Conservation (phyloP, 352 stramenopile species). For the Phytophthora crassamura region DNA sequence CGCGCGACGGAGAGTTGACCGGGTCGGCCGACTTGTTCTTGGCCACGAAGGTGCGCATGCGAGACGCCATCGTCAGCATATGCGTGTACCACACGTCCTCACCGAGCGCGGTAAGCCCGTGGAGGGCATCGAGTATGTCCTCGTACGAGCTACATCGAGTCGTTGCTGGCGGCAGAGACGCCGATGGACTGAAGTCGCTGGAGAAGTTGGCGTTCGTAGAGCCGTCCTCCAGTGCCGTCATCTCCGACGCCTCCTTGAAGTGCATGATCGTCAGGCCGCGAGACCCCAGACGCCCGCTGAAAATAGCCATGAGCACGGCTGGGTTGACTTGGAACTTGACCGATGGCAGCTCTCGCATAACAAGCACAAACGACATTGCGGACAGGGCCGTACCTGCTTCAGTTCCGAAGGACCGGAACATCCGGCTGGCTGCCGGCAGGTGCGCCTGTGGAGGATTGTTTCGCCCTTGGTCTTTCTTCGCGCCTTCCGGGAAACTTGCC, state of each 20-base stretch:
- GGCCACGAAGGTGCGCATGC: too few relatives aligned
- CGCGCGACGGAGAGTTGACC: neutral
- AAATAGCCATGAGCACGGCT: conserved; percentile 18
- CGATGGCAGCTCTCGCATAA: conserved; percentile 23
- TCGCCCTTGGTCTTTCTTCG: conserved; percentile 24
- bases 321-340: conserved; percentile 12
- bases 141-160: neutral
- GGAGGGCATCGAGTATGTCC: conserved; percentile 13
- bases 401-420: conserved; percentile 12
- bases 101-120: neutral
- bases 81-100: conserved; percentile 10
- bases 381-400: conserved; percentile 14
- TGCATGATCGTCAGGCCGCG: conserved; percentile 6
- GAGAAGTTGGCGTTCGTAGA: conserved; percentile 24
- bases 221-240: conserved; percentile 8
- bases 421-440: conserved; percentile 5
- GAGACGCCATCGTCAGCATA: neutral
- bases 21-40: neutral
- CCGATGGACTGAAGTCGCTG: conserved; percentile 18
- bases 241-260: conserved; percentile 19
- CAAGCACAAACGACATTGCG: conserved; percentile 23
- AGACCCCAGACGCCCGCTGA: conserved; percentile 13
- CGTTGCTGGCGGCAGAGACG: neutral
- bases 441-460: conserved; percentile 21
- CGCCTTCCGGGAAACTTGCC: conserved; percentile 15